These are phyloP conservation scores for Epicoccum nigrum DNA, from an alignment of 2,329 filamentous ascomycete species.

Conservation along the genomic window DNA sequence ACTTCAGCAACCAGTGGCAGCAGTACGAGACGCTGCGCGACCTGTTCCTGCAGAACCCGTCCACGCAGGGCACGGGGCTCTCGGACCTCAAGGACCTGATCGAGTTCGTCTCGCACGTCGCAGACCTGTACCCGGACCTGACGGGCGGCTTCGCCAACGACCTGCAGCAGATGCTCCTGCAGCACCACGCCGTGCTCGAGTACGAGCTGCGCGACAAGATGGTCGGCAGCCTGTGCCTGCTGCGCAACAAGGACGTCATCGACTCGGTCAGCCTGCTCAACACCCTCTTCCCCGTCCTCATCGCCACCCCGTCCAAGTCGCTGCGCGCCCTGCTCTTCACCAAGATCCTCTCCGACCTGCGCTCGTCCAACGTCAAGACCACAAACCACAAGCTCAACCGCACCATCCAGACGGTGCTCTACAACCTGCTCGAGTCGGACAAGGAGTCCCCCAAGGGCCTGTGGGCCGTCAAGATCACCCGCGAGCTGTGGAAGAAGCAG, in stretches of 20 bases:
- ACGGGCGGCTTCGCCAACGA: slow-evolving; percentile 79
- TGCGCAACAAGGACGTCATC: slow-evolving; percentile 90
- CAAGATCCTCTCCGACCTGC: slow-evolving; percentile 90
- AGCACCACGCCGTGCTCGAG: slow-evolving; percentile 83
- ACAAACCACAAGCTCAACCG: slow-evolving; percentile 93
- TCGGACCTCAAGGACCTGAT: slow-evolving; percentile 89
- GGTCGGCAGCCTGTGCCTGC: slow-evolving; percentile 83
- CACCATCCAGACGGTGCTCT: slow-evolving; percentile 90
- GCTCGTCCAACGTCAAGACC: slow-evolving; percentile 82
- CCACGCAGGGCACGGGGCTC: slow-evolving; percentile 76
- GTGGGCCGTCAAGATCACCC: slow-evolving; percentile 94
- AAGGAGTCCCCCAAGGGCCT: slow-evolving; percentile 82
- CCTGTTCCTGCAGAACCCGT: slow-evolving; percentile 85
- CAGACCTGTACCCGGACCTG: slow-evolving; percentile 87
- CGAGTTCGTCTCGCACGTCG: slow-evolving; percentile 90
- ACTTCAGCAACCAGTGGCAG: slow-evolving; percentile 85
- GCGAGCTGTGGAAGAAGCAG: slow-evolving; percentile 95
- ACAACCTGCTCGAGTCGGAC: slow-evolving; percentile 88
- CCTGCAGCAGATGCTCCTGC: slow-evolving; percentile 77
- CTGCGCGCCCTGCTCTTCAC: slow-evolving; percentile 82
- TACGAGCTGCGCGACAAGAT: slow-evolving; percentile 91
- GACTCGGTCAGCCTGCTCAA: slow-evolving; percentile 82
- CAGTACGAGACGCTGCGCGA: slow-evolving; percentile 92
- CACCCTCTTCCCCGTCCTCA: slow-evolving; percentile 91
- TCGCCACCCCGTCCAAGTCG: slow-evolving; percentile 89